A percentile compares a stretch with the other conserved stretches of the same genome.
These are phyloP conservation scores for Aspergillus sparsus DNA, from an alignment of 495 filamentous ascomycete species.

Conservation along the genomic window DNA sequence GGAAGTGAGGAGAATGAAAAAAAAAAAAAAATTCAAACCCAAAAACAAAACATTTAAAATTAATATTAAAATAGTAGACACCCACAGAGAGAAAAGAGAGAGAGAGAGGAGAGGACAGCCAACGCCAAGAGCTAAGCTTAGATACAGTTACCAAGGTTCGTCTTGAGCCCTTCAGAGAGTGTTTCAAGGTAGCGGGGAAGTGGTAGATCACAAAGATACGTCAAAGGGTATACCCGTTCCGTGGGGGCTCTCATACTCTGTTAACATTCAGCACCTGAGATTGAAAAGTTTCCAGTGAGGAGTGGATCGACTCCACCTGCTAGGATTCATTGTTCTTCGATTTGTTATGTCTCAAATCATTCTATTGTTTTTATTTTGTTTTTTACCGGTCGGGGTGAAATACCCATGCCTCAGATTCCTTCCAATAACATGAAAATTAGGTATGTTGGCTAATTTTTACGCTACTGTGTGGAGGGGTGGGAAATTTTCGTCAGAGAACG, in stretches of 20 bases:
- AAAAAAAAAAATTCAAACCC: constrained; percentile 21
- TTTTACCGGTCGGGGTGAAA: neutral
- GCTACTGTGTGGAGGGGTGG: neutral
- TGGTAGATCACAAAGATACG: constrained; percentile 41
- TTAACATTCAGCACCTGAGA: constrained; percentile 16
- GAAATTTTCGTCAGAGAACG: no score
- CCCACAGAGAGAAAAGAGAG: no score
- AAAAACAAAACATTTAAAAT: constrained; percentile 1
- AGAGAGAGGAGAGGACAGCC: constrained; percentile 19
- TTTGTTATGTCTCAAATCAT: constrained; percentile 10
- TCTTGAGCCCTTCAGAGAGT: constrained; percentile 28
- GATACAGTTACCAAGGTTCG: constrained; percentile 43
- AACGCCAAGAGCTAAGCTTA: constrained; percentile 40
- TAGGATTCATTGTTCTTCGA: constrained; percentile 16
- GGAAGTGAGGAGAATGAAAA: constrained; percentile 17
- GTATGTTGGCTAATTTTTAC: no score
- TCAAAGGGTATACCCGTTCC: constrained; percentile 45
- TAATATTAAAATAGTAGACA: constrained; percentile 3
- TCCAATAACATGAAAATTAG: no score
- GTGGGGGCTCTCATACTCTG: constrained; percentile 24
- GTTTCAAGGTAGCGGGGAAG: constrained; percentile 47
- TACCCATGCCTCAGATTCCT: neutral
- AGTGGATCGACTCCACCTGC: constrained; percentile 23
- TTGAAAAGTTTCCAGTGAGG: constrained; percentile 20
- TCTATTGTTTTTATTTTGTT: constrained; percentile 6